Percentiles rank a stretch among this genome's conserved stretches.
Conservation (phyloP, 331 rosid genomes). For the Erythrophleum ivorense region DNA sequence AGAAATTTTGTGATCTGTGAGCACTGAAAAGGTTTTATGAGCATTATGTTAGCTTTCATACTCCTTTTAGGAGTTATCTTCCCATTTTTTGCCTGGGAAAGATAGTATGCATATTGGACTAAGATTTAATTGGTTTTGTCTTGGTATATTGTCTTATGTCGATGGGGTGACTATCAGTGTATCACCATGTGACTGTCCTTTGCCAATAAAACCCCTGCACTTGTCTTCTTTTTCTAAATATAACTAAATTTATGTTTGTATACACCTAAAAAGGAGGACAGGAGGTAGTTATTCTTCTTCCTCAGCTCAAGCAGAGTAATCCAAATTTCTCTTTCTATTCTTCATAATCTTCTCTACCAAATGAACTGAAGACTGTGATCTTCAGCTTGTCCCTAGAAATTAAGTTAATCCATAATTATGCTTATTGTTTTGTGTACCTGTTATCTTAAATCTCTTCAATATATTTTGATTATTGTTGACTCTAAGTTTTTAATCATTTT, state of each 20-base stretch:
- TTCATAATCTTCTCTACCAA: background rate
- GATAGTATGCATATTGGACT: background rate
- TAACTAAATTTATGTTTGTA: background rate
- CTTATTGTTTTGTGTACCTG: slow-evolving; percentile 21
- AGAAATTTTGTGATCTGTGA: background rate
- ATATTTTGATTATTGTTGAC: slow-evolving; percentile 13
- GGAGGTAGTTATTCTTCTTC: background rate
- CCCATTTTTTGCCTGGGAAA: background rate
- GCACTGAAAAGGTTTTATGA: background rate
- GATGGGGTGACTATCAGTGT: background rate
- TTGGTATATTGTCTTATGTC: background rate
- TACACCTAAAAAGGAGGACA: background rate
- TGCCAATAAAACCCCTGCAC: background rate
- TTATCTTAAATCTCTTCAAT: background rate
- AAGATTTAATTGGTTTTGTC: background rate
- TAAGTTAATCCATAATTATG: background rate
- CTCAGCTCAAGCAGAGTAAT: background rate
- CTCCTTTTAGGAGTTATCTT: background rate
- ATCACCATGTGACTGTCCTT: background rate
- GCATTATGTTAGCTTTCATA: background rate
- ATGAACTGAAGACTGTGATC: background rate
- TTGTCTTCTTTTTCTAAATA: background rate
- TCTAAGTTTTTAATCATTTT: slow-evolving; percentile 25
- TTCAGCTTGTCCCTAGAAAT: background rate
- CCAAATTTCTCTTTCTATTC: background rate